phyloP scores from a whole-genome alignment of 2,329 filamentous ascomycete genomes.

The Fusarium vanettenii region DNA sequence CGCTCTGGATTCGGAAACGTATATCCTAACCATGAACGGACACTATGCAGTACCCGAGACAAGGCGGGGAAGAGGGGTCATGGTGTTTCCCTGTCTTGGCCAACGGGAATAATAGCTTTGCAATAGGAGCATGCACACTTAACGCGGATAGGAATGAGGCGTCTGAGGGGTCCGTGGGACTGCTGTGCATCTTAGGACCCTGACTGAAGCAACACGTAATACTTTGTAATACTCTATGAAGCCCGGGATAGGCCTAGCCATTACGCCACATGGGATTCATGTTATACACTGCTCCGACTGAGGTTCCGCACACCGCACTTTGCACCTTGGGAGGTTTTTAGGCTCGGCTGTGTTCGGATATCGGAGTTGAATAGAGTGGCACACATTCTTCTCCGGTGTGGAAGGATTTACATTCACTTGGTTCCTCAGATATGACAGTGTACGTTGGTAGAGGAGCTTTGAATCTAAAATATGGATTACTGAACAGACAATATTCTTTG shows the following conservation, averaged over 20 bases:
- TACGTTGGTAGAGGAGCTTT: neutral
- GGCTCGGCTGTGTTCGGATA: neutral
- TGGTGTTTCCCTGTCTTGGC: neutral
- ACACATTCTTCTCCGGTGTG: too few relatives aligned
- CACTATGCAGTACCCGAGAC: neutral
- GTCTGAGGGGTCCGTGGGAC: neutral
- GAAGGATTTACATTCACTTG: too few relatives aligned
- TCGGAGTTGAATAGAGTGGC: too few relatives aligned
- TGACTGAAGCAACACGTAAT: neutral
- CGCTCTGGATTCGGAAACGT: neutral
- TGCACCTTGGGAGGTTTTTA: neutral
- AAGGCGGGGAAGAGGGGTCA: neutral
- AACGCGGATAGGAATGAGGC: neutral
- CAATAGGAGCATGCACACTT: neutral
- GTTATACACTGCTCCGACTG: neutral
- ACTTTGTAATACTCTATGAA: neutral
- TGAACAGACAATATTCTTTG: neutral
- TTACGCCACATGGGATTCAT: neutral
- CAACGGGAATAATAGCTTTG: neutral
- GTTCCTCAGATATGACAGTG: neutral
- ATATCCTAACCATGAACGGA: neutral
- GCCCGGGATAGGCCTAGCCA: neutral
- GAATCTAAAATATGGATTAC: neutral
- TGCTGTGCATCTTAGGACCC: neutral
- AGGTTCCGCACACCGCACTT: neutral